Base-by-base conservation (phyloP, 2,329 filamentous ascomycete species). In the Gremmenia infestans region DNA sequence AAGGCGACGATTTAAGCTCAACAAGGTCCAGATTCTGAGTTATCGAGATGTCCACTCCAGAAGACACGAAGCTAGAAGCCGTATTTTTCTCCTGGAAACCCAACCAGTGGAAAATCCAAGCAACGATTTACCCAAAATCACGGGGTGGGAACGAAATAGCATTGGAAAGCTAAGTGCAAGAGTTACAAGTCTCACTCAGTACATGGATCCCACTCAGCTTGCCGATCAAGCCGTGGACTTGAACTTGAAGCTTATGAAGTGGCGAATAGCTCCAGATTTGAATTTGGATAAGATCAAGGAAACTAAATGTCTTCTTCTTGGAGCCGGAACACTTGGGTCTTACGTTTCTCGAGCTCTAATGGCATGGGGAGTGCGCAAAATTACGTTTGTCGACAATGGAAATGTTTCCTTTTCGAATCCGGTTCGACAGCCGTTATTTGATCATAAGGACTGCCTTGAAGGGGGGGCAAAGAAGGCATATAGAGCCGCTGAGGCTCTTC, bases 161-260 rank as follows among this genome's bases (percentile, higher is more conserved):
- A 79, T 82, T 23, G 87, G 88, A 25, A 96, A 95, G 69, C 77
- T 97, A 17, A 82, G 83, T 17, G 85, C 89, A 15, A 86, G 89
- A 62, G 81, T 87, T 17, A 90, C 91, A 14, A 91, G 95, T 66
- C 78, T 99, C 8, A 88, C 88, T 19, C 91, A 94, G 65, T 96
- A 96, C 65, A 93, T 99, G 88, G 92, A 99, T 68, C 93, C 94
- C 6, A 78, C 81, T 36, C 86, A 86, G 67, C 78, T 97, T 17
- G 94, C 94, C 22, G 92, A 97, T 69, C 91, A 96, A 70, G 91
- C 92, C 0, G 93, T 97, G 9, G 94, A 99, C 68, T 80, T 99
- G 56, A 99, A 99, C 68, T 78, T 97, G 58, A 97, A 97, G 73
- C 80, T 99, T 56, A 99, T 99, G 86, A 99, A 97, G 74, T 99